Conservation (phyloP, 305 asterid genomes). For the Fraxinus dipetala region DNA sequence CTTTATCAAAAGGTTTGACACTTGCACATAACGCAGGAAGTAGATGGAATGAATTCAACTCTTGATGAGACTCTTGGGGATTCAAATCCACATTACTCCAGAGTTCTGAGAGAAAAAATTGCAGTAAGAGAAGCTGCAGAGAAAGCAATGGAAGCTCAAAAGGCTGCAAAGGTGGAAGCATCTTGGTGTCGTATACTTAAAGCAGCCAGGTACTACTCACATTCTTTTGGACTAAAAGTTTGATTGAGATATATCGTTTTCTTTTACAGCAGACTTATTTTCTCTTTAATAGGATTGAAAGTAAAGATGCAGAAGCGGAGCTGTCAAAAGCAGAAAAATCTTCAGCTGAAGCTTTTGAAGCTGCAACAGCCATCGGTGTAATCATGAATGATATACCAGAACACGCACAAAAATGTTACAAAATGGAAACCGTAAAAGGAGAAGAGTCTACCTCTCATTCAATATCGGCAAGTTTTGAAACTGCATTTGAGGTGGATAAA, state of each 20-base stretch:
- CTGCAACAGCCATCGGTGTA: conserved; percentile 71
- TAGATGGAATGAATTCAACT: conserved; percentile 80
- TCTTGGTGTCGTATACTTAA: conserved; percentile 95
- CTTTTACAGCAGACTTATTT: neutral
- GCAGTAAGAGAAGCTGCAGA: conserved; percentile 89
- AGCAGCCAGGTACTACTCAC: conserved; percentile 64
- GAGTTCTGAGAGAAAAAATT: conserved; percentile 75
- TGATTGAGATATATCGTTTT: neutral
- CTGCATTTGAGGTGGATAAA: conserved; percentile 86
- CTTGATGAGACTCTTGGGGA: conserved; percentile 91
- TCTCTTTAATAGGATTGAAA: conserved; percentile 51
- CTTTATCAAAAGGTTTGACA: conserved; percentile 6
- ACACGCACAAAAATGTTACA: conserved; percentile 41
- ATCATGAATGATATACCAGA: conserved; percentile 63
- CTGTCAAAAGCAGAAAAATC: conserved; percentile 50
- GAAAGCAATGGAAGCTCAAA: conserved; percentile 76
- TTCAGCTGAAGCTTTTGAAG: conserved; percentile 77
- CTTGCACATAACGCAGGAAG: conserved; percentile 48
- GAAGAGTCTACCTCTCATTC: conserved; percentile 53
- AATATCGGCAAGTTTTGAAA: conserved; percentile 75
- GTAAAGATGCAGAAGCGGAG: conserved; percentile 70
- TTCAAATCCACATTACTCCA: conserved; percentile 83
- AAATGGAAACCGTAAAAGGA: conserved; percentile 47
- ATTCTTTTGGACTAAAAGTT: neutral
- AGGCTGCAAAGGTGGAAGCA: conserved; percentile 89